A percentile compares a stretch with the other conserved stretches of the same genome.
phyloP scores from a whole-genome alignment of 768 basidiomycete genomes.

The Mycena crocata region DNA sequence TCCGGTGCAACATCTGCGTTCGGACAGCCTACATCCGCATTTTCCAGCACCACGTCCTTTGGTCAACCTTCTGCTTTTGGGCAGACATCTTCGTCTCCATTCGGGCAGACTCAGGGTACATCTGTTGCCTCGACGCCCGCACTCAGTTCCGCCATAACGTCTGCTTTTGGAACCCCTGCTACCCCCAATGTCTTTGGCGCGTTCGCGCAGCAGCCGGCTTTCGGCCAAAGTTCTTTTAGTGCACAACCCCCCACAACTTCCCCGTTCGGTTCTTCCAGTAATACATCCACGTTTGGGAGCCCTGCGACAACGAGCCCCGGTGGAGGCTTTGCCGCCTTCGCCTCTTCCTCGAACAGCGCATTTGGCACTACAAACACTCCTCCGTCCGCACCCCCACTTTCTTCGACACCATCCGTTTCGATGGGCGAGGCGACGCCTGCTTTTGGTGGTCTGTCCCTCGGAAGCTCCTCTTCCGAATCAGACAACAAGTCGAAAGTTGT shows the following conservation, averaged over 20 bases:
- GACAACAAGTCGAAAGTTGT: constrained; percentile 36
- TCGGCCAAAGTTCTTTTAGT: constrained; percentile 47
- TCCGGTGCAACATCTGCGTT: constrained; percentile 38
- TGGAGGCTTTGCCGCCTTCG: constrained; percentile 44
- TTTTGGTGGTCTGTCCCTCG: constrained; percentile 47
- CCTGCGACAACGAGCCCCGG: constrained; percentile 34
- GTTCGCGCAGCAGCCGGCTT: constrained; percentile 51
- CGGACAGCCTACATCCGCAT: constrained; percentile 42
- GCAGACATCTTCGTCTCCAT: constrained; percentile 34
- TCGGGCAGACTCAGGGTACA: constrained; percentile 42
- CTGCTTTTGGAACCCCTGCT: constrained; percentile 51
- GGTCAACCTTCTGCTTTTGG: constrained; percentile 42
- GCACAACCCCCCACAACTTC: constrained; percentile 50
- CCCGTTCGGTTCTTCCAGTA: constrained; percentile 43
- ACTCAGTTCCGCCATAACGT: constrained; percentile 13
- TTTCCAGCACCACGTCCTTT: constrained; percentile 42
- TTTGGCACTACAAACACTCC: constrained; percentile 41
- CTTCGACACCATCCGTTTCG: constrained; percentile 31
- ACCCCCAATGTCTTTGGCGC: constrained; percentile 45
- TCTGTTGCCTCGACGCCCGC: constrained; percentile 39
- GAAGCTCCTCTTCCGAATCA: constrained; percentile 35
- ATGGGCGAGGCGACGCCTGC: constrained; percentile 48
- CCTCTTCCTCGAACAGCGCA: constrained; percentile 42
- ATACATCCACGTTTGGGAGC: constrained; percentile 47
- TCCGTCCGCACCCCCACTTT: constrained; percentile 32